Base-by-base conservation (phyloP, 2,329 filamentous ascomycete species). In the Neonectria magnoliae region DNA sequence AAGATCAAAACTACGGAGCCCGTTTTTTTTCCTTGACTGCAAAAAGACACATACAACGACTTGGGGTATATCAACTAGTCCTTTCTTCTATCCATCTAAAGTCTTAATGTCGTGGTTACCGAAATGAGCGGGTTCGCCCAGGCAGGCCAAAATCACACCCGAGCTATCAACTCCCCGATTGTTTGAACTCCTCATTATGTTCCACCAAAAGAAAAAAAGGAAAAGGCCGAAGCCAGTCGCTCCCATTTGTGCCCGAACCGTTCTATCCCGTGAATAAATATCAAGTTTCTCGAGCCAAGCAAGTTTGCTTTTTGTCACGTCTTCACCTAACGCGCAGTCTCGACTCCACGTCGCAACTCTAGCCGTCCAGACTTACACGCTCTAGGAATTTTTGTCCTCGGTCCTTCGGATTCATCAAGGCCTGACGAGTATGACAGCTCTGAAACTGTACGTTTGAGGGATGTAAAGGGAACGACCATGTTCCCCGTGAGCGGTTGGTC, bases 371-470 rank as follows among this genome's bases (percentile, higher is more conserved):
- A 68, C 42, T 75, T 78, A 70, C 78, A 81, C n/a, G 77, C 78
- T 62, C 84, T 79, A 66, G 77, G 74, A 52, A 80, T 70, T 63
- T 82, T 82, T 41, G 75, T 72, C 52, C 78, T 71, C 33, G 77
- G 71, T 31, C 72, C 69, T 44, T 81, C 79, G 51, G 68, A 50
- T 50, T 77, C 73, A 60, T 76, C 68, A 36, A 72, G 65, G 33
- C 73, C 77, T 0, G 76, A 74, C 2, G 81, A 76, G n/a, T 82
- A 80, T 8, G 85, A 83, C 51, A 88, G 85, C 67, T 88, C 85
- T 11, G 84, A 83, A 47, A 84, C 81, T 25, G 81, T 78, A 38
- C 87, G 81, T 74, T 89, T 89, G 18, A 86, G 71, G 3, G 80
- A 79, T 25, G 67, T 59, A 41, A 60, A 78, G 73, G 65, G 66